Evolutionary conservation across 768 basidiomycete genomes (phyloP), one percentile per base, ranked within the genome.

Genomic region (Paxillus ammoniavirescens): DNA sequence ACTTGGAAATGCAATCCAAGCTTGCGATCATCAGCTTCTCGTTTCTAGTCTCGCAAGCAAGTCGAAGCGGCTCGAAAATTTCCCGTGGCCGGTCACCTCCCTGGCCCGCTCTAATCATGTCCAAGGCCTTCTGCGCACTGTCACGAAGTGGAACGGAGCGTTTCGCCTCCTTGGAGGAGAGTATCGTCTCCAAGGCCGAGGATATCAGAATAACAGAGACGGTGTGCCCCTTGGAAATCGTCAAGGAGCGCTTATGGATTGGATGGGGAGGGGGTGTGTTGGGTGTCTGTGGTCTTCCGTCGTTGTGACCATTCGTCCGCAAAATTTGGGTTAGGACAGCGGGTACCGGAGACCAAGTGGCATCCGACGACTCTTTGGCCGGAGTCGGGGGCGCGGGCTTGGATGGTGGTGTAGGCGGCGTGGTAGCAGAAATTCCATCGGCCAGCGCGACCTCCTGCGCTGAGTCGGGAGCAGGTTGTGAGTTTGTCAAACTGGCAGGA

Each of bases 1-100:
- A 83, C 72, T 99, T 99, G 51, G 93, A 92, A 55, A 98, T 93
- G 65, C 97, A 95, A 71, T 99, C 97, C 68, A 99, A 76, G 62
- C 95, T 96, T 15, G 94, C 91, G 66, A 97, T 92, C 87, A 94
- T 91, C 33, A 98, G 81, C 61, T 93, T 93, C 68, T 98, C 94
- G 58, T 80, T 90, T 48, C 86, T 82, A 4, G 95, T 98, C 76
- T 98, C 96, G 73, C 97, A 98, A 8, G 97, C 97, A 49, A 98
- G 77, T 46, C 92, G 84, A 50, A 99, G 79, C n/a, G 97, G 95
- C 64, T 97, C 93, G 64, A 99, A 93, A 48, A 98, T 90, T 65
- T 94, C 89, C 54, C 91, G 80, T 37, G 93, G 92, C 47, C 71
- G 76, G 65, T 88, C 87, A 23, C 84, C 86, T 21, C 85, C 92